phyloP scores from a whole-genome alignment of 129 eudicot species.

The Chrysanthemum lavandulifolium region DNA sequence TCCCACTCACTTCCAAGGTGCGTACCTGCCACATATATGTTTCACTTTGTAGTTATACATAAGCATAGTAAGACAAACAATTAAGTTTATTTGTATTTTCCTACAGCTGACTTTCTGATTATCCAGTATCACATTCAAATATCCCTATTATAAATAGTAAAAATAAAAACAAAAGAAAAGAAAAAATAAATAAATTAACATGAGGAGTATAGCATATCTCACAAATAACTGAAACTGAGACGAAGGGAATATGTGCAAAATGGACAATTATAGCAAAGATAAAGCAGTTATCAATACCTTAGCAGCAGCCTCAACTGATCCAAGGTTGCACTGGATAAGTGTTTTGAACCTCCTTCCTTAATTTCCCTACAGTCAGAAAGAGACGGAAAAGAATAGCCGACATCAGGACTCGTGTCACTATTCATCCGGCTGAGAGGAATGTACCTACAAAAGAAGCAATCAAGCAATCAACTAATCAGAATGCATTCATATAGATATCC shows the following conservation, averaged over 20 bases:
- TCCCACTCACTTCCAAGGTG: constrained; percentile 52
- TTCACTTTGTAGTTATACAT: neutral
- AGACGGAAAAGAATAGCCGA: constrained; percentile 54
- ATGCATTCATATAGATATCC: neutral
- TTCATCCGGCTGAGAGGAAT: constrained; percentile 70
- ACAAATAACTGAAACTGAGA: neutral
- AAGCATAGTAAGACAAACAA: constrained; percentile 1
- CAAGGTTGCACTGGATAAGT: constrained; percentile 60
- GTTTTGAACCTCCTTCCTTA: constrained; percentile 52
- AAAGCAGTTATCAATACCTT: constrained; percentile 48
- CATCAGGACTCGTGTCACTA: constrained; percentile 34
- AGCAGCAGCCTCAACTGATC: constrained; percentile 71
- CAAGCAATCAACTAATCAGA: neutral
- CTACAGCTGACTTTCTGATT: no score
- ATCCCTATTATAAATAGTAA: no score
- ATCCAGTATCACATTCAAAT: no score
- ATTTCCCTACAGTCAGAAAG: constrained; percentile 57
- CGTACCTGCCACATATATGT: constrained; percentile 56
- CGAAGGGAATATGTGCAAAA: neutral
- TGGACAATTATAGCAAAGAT: neutral
- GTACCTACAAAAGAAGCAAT: constrained; percentile 54
- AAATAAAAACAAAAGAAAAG: no score
- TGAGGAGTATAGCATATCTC: neutral
- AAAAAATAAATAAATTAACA: neutral
- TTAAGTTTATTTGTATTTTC: neutral